These are phyloP conservation scores for Xenosphaeropsis pyriputrescens DNA, from an alignment of 2,329 filamentous ascomycete genomes.

Conservation along the genomic window DNA sequence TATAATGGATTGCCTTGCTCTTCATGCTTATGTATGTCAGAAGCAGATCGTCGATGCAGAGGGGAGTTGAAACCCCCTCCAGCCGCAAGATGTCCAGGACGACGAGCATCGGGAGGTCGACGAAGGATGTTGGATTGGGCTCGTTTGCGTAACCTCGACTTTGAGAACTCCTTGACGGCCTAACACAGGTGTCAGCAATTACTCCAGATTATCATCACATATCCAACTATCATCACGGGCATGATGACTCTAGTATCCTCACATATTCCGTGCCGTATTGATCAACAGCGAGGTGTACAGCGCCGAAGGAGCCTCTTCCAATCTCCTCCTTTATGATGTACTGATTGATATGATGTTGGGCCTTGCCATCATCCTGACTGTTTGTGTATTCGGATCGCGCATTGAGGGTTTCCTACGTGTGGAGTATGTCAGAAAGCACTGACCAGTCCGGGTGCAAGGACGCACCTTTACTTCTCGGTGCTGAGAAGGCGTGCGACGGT, in stretches of 20 bases:
- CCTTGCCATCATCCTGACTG: slow-evolving; percentile 67
- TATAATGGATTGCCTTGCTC: slow-evolving; percentile 61
- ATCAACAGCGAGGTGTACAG: slow-evolving; percentile 80
- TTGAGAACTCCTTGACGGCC: slow-evolving; percentile 98
- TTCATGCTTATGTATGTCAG: slow-evolving; percentile 33
- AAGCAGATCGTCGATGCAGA: slow-evolving; percentile 36
- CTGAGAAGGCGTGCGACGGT: slow-evolving; percentile 43
- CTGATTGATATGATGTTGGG: slow-evolving; percentile 84
- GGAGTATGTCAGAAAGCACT: neutral
- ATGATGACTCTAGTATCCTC: slow-evolving; percentile 21
- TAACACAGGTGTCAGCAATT: slow-evolving; percentile 20
- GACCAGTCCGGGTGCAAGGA: slow-evolving; percentile 2
- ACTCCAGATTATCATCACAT: no score
- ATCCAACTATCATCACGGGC: no score
- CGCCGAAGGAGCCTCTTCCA: slow-evolving; percentile 88
- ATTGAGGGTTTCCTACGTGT: slow-evolving; percentile 69
- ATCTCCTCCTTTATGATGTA: slow-evolving; percentile 92
- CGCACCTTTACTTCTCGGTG: slow-evolving; percentile 47
- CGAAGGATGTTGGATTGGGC: slow-evolving; percentile 80
- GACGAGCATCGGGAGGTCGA: slow-evolving; percentile 35
- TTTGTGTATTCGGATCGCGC: slow-evolving; percentile 77
- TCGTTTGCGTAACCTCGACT: slow-evolving; percentile 74
- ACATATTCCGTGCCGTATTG: slow-evolving; percentile 91
- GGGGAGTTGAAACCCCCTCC: slow-evolving; percentile 25
- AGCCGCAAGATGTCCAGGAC: slow-evolving; percentile 30